A percentile compares a stretch with the other conserved stretches of the same genome.
Conservation (phyloP, 345 rosid genomes). For the Anacardium occidentale region DNA sequence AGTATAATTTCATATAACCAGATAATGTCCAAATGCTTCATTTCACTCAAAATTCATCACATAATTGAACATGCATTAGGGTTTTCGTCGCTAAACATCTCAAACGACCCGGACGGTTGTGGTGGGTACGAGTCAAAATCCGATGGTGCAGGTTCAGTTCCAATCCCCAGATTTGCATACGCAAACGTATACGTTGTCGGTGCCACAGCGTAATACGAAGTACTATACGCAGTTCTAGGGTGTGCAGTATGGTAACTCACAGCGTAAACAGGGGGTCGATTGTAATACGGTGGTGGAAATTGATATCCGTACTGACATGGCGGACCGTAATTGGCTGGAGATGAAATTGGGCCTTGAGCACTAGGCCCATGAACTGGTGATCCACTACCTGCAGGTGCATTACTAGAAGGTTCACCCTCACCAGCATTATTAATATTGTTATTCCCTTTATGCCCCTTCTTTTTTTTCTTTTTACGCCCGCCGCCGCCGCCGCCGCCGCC, state of each 20-base stretch:
- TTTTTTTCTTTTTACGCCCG: slow-evolving; percentile 64
- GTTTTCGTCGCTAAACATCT: slow-evolving; percentile 82
- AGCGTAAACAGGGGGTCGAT: slow-evolving; percentile 45
- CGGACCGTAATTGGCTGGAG: slow-evolving; percentile 35
- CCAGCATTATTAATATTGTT: slow-evolving; percentile 14
- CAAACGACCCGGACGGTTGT: slow-evolving; percentile 56
- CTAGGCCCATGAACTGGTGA: slow-evolving; percentile 20
- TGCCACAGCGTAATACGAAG: slow-evolving; percentile 31
- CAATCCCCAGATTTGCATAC: slow-evolving; percentile 34
- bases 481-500: slow-evolving; percentile 37
- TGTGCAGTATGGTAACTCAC: slow-evolving; percentile 51
- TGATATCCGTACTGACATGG: slow-evolving; percentile 40
- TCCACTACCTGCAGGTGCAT: slow-evolving; percentile 30
- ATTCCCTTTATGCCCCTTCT: slow-evolving; percentile 50
- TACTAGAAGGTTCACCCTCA: slow-evolving; percentile 24
- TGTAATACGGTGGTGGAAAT: slow-evolving; percentile 34
- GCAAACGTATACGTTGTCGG: slow-evolving; percentile 37
- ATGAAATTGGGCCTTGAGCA: slow-evolving; percentile 25
- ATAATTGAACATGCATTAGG: slow-evolving; percentile 80
- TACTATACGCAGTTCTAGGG: slow-evolving; percentile 32
- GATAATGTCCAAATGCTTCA: not conserved
- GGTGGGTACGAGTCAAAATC: slow-evolving; percentile 35
- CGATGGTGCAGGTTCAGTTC: slow-evolving; percentile 24
- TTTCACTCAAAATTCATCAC: slow-evolving; percentile 31
- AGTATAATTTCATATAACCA: slow-evolving; percentile 15